Evolutionary conservation across 1,284 basidiomycete species (phyloP).

Genomic region (Moesziomyces sp.): DNA sequence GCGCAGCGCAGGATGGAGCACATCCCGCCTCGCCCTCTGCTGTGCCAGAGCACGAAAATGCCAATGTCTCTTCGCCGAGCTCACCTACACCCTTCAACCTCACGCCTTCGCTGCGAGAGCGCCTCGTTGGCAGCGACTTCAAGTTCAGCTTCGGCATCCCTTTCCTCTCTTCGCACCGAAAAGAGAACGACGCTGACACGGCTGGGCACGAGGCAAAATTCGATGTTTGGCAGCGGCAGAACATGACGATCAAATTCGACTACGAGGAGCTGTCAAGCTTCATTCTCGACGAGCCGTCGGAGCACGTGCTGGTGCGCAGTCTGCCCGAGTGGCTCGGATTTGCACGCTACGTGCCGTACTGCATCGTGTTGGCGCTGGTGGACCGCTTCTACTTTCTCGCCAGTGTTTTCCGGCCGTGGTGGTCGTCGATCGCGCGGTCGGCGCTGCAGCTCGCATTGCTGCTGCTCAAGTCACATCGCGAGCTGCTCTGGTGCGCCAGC

Average conservation of each 20-base stretch:
- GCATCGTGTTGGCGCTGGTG: slow-evolving; percentile 18
- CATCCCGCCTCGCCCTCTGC: neutral
- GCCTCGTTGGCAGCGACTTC: slow-evolving; percentile 11
- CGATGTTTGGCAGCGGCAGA: slow-evolving; percentile 31
- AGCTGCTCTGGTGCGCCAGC: slow-evolving; percentile 35
- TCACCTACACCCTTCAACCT: slow-evolving; percentile 23
- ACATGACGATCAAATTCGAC: slow-evolving; percentile 26
- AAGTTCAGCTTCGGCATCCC: slow-evolving; percentile 24
- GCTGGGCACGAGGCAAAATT: slow-evolving; percentile 1
- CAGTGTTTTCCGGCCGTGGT: slow-evolving; percentile 30
- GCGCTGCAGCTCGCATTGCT: slow-evolving; percentile 39
- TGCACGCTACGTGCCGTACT: slow-evolving; percentile 25
- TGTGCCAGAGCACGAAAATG: neutral
- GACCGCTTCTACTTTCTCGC: slow-evolving; percentile 29
- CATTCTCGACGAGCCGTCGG: slow-evolving; percentile 11
- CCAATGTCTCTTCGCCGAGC: neutral
- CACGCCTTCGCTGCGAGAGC: slow-evolving; percentile 21
- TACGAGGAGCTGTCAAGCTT: slow-evolving; percentile 26
- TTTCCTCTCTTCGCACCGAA: slow-evolving; percentile 8
- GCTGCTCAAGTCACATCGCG: slow-evolving; percentile 26
- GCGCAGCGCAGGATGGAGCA: neutral
- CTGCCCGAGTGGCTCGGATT: slow-evolving; percentile 43
- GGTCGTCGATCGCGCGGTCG: slow-evolving; percentile 25
- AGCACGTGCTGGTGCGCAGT: slow-evolving; percentile 24
- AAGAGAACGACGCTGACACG: slow-evolving; percentile 3